Conservation (phyloP, 176 grass and related monocot species). For the Aechmea fasciata region DNA sequence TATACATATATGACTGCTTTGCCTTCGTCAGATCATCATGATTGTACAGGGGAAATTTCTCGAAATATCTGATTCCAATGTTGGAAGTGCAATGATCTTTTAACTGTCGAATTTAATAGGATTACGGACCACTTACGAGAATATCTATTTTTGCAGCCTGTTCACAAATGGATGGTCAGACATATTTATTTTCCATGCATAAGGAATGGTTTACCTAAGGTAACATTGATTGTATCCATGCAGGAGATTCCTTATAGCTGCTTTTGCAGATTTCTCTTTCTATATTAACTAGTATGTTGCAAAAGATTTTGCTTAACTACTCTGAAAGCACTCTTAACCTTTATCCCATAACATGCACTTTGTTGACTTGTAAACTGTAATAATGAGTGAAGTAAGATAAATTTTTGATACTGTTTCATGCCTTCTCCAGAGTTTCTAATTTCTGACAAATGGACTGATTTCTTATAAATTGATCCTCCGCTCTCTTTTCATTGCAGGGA, state of each 20-base stretch:
- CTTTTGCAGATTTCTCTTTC: neutral
- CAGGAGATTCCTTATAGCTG: neutral
- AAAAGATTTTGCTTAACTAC: neutral
- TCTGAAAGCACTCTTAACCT: neutral
- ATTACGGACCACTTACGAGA: slow-evolving; percentile 18
- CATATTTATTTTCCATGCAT: slow-evolving; percentile 93
- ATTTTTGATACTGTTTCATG: no score
- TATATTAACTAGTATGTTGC: neutral
- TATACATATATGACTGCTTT: no score
- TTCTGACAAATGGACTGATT: neutral
- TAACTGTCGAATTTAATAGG: neutral
- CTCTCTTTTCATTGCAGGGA: slow-evolving; percentile 50
- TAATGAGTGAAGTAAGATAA: no score
- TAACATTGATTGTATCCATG: slow-evolving; percentile 30
- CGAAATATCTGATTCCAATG: no score
- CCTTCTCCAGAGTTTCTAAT: neutral
- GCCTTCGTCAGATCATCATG: no score
- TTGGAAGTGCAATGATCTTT: neutral
- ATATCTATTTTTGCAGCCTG: slow-evolving; percentile 57
- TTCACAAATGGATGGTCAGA: slow-evolving; percentile 94
- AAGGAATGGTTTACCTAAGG: slow-evolving; percentile 76
- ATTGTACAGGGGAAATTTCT: neutral
- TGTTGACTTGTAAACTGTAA: no score
- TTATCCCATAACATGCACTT: no score
- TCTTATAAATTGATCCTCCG: slow-evolving; percentile 16